These are phyloP conservation scores for Suhomyces coccinellae DNA, from an alignment of 1,139 yeast genomes.

Conservation along the genomic window DNA sequence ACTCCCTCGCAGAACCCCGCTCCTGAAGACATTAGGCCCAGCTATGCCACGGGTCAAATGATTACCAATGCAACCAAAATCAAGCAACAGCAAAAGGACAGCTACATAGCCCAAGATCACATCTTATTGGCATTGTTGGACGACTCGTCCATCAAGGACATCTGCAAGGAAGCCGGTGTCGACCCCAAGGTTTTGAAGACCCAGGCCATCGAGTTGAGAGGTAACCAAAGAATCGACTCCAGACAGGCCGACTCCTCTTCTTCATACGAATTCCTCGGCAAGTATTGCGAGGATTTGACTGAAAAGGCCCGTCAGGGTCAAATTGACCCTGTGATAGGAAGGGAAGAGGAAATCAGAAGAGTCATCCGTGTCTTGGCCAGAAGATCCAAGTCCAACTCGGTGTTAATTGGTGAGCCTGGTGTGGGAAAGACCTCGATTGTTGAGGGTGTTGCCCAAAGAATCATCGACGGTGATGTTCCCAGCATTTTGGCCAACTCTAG, in stretches of 20 bases:
- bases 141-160: constrained; percentile 64
- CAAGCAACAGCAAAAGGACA: constrained; percentile 85
- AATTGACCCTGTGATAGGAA: constrained; percentile 96
- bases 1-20: constrained; percentile 89
- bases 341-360: constrained; percentile 96
- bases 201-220: constrained; percentile 84
- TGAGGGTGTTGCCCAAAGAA: constrained; percentile 98
- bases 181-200: constrained; percentile 71
- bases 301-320: constrained; percentile 92
- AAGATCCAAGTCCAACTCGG: constrained; percentile 94
- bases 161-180: constrained; percentile 75
- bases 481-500: constrained; percentile 76
- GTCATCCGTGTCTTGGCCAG: constrained; percentile 92
- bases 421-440: constrained; percentile 98
- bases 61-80: constrained; percentile 70
- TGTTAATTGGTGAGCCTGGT: constrained; percentile 98
- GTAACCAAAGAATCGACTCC: constrained; percentile 88
- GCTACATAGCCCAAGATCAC: constrained; percentile 93
- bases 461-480: constrained; percentile 94
- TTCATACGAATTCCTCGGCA: constrained; percentile 77
- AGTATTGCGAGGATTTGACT: constrained; percentile 91
- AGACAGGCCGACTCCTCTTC: constrained; percentile 91
- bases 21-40: constrained; percentile 70
- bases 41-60: constrained; percentile 69
- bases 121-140: constrained; percentile 80